These are phyloP conservation scores for Ailanthus altissimus DNA, from an alignment of 345 rosid species.

Conservation along the genomic window DNA sequence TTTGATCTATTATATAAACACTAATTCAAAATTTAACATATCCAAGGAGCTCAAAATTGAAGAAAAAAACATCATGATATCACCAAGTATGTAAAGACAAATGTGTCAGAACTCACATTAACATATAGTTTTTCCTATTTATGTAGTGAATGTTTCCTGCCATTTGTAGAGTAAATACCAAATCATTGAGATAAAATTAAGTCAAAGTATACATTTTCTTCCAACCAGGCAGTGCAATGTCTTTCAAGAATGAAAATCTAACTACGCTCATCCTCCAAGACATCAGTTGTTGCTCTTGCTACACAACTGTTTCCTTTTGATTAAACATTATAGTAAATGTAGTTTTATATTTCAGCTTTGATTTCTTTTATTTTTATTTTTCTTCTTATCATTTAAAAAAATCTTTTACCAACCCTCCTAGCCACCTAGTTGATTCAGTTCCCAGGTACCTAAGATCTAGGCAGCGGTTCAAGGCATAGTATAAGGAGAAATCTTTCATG, in stretches of 20 bases:
- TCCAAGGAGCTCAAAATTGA: neutral
- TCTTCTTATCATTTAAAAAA: too few relatives aligned
- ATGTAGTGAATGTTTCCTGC: neutral
- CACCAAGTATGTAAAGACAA: neutral
- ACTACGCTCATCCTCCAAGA: too few relatives aligned
- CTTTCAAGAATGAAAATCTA: neutral
- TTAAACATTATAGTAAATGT: neutral
- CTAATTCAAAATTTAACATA: neutral
- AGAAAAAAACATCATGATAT: neutral
- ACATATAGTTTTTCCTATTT: neutral
- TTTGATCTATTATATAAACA: neutral
- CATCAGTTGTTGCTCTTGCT: neutral
- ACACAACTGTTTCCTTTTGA: neutral
- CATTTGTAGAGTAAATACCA: neutral
- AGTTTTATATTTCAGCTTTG: neutral
- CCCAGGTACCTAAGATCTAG: neutral
- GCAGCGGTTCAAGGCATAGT: neutral
- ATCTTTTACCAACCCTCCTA: neutral
- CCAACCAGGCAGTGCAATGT: fast-evolving
- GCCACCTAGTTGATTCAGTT: neutral
- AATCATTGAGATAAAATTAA: neutral
- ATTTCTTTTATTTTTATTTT: too few relatives aligned
- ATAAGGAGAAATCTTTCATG: neutral
- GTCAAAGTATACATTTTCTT: neutral
- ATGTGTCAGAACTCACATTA: neutral